Evolutionary conservation across 345 rosid genomes (phyloP).

Genomic region (Odontarrhena argentea): DNA sequence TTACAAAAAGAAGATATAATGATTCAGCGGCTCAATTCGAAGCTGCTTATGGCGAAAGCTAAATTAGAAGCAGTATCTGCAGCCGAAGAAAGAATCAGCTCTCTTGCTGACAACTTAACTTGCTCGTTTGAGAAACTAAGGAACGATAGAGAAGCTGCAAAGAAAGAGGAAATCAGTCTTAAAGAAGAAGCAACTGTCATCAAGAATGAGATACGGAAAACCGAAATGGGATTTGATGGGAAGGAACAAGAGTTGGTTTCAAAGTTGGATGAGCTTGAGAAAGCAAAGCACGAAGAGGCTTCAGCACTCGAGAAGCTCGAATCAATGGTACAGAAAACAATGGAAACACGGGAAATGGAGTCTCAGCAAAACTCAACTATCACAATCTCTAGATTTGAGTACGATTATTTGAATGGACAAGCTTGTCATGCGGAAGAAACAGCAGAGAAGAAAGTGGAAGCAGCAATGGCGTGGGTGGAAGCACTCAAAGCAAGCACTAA

Average conservation of each 20-base stretch:
- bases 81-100: conserved; percentile 60
- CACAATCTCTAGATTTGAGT: conserved; percentile 75
- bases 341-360: conserved; percentile 51
- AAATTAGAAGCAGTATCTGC: conserved; percentile 56
- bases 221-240: conserved; percentile 50
- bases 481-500: conserved; percentile 77
- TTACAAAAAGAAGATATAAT: conserved; percentile 53
- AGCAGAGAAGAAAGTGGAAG: conserved; percentile 87
- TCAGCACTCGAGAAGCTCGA: conserved; percentile 62
- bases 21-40: conserved; percentile 61
- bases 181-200: conserved; percentile 51
- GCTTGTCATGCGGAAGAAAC: conserved; percentile 68
- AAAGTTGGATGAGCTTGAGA: conserved; percentile 66
- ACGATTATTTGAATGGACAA: conserved; percentile 69
- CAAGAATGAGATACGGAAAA: conserved; percentile 52
- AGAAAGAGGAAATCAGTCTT: conserved; percentile 55
- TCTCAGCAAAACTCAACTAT: conserved; percentile 49
- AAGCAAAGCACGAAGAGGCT: conserved; percentile 58
- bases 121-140: conserved; percentile 61
- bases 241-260: conserved; percentile 60
- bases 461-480: conserved; percentile 91
- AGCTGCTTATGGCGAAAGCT: conserved; percentile 73
- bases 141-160: conserved; percentile 59
- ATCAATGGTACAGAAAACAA: conserved; percentile 48
- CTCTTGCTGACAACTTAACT: conserved; percentile 51